Evolutionary conservation across 257 asterid genomes (phyloP).

Genomic region (Rauvolfia tetraphylla): DNA sequence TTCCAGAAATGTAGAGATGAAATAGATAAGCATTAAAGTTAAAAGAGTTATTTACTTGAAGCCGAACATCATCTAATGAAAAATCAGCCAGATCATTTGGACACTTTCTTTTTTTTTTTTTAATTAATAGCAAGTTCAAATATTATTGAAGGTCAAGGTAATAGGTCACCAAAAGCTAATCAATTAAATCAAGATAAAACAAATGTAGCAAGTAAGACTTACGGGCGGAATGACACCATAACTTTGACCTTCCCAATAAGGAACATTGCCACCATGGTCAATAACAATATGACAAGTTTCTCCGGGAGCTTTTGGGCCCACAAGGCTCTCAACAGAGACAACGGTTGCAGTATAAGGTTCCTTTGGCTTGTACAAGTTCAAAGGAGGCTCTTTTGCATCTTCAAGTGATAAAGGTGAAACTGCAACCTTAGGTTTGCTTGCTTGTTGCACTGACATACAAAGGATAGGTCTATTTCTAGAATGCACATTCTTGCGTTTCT

Average conservation of each 20-base stretch:
- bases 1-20: neutral
- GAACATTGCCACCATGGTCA: conserved; percentile 86
- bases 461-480: conserved; percentile 36
- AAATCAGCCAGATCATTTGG: neutral
- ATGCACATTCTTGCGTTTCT: conserved; percentile 31
- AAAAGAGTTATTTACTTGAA: neutral
- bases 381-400: conserved; percentile 89
- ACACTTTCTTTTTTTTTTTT: neutral
- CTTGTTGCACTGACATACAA: conserved; percentile 94
- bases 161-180: neutral
- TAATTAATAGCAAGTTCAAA: neutral
- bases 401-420: conserved; percentile 73
- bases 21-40: neutral
- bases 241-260: conserved; percentile 99
- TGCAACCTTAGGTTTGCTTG: conserved; percentile 57
- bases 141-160: neutral
- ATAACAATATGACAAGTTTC: conserved; percentile 94
- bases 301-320: conserved; percentile 97
- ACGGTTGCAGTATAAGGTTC: conserved; percentile 74
- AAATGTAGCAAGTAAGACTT: conserved; percentile 26
- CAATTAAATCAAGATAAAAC: neutral
- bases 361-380: conserved; percentile 77
- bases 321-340: conserved; percentile 79
- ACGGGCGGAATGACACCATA: conserved; percentile 93
- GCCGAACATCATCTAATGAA: neutral